Evolutionary conservation across 805 yeast species (phyloP).

Genomic region (Saccharomyces kudriavzevii): DNA sequence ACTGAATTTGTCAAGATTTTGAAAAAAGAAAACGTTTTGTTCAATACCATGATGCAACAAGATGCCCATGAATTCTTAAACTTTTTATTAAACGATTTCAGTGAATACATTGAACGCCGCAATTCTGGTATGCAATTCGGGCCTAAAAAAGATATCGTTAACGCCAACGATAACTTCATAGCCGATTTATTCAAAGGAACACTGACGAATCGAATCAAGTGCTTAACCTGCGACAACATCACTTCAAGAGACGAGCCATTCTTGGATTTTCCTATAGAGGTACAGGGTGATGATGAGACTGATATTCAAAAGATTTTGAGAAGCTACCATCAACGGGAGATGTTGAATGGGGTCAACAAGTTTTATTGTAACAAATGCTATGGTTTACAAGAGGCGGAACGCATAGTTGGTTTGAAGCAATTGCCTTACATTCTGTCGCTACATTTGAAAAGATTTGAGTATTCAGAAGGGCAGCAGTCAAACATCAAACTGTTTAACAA

Average conservation of each 20-base stretch:
- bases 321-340: conserved; percentile 70
- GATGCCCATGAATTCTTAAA: conserved; percentile 97
- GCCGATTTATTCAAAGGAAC: conserved; percentile 75
- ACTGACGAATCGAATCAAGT: conserved; percentile 78
- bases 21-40: conserved; percentile 75
- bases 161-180: conserved; percentile 39
- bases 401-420: conserved; percentile 69
- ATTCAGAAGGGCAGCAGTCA: conserved; percentile 70
- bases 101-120: conserved; percentile 33
- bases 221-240: conserved; percentile 78
- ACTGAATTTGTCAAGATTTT: conserved; percentile 61
- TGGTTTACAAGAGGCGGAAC: conserved; percentile 88
- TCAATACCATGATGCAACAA: conserved; percentile 90
- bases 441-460: conserved; percentile 87
- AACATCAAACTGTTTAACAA: conserved; percentile 83
- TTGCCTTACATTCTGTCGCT: conserved; percentile 74
- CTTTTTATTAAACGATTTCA: conserved; percentile 69
- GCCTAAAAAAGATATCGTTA: conserved; percentile 3
- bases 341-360: conserved; percentile 78
- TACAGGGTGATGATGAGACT: conserved; percentile 66
- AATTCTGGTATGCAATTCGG: conserved; percentile 3
- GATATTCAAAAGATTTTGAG: conserved; percentile 42
- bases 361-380: conserved; percentile 88
- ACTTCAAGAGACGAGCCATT: conserved; percentile 80
- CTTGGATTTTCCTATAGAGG: conserved; percentile 77